These are phyloP conservation scores for Agrostemma githago DNA, from an alignment of 148 eudicot species.

Conservation along the genomic window DNA sequence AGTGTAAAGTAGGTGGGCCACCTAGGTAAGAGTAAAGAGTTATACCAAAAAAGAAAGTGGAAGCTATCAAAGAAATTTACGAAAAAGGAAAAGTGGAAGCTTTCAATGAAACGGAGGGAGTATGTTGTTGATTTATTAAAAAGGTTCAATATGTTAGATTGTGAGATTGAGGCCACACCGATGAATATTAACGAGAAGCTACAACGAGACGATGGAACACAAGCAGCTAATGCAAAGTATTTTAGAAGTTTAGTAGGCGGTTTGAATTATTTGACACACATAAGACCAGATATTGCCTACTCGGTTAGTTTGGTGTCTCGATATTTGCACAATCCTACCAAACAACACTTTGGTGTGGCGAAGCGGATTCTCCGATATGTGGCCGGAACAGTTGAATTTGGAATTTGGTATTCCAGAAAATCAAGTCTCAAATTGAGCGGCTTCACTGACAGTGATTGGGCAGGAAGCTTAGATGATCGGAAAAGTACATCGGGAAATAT, in stretches of 20 bases:
- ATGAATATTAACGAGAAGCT: not conserved
- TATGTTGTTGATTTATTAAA: not conserved
- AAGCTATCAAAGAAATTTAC: too few relatives aligned
- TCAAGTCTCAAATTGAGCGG: not conserved
- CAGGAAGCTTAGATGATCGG: too few relatives aligned
- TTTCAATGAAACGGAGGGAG: too few relatives aligned
- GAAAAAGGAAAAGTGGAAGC: too few relatives aligned
- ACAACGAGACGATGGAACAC: too few relatives aligned
- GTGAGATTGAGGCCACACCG: too few relatives aligned
- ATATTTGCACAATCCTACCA: not conserved
- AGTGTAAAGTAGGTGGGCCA: too few relatives aligned
- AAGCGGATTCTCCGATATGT: not conserved
- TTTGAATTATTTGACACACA: conserved; percentile 2
- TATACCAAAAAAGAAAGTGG: too few relatives aligned
- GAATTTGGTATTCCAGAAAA: conserved; percentile 1
- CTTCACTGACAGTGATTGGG: not conserved
- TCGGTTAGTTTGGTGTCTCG: conserved; percentile 2
- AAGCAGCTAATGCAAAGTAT: too few relatives aligned
- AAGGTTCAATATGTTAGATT: not conserved
- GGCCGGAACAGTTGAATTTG: conserved; percentile 1
- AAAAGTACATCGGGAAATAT: too few relatives aligned
- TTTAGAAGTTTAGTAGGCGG: not conserved
- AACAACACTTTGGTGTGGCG: conserved; percentile 5
- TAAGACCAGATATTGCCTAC: conserved; percentile 1
- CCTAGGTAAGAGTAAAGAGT: too few relatives aligned